Percentiles rank a stretch among this genome's conserved stretches.
phyloP scores from a whole-genome alignment of 441 rosid genomes.

The California macrophylla region DNA sequence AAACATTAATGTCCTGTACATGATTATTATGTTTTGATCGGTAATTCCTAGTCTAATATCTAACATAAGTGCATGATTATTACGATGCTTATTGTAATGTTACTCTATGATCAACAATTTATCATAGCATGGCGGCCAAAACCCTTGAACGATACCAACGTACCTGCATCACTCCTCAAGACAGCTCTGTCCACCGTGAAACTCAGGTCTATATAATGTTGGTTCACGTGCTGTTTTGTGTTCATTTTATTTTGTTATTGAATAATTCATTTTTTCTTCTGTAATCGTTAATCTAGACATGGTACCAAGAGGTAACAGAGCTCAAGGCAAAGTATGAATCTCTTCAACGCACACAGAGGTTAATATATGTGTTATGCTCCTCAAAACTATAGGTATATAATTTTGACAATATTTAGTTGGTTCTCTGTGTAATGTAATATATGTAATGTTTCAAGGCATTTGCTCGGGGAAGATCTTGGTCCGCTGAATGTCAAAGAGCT shows the following conservation, averaged over 20 bases:
- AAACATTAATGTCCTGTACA: no score
- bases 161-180: slow-evolving; percentile 45
- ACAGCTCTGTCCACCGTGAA: slow-evolving; percentile 43
- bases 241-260: no score
- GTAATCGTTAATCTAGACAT: slow-evolving; percentile 26
- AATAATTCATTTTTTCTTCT: neutral
- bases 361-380: neutral
- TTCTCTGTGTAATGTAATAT: no score
- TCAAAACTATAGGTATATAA: no score
- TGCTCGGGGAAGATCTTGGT: slow-evolving; percentile 81
- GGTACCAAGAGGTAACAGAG: slow-evolving; percentile 63
- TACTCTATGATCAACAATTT: neutral
- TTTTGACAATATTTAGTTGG: no score
- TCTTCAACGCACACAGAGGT: slow-evolving; percentile 77
- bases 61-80: no score
- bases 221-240: no score
- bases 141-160: slow-evolving; percentile 71
- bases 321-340: slow-evolving; percentile 62
- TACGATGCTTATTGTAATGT: neutral
- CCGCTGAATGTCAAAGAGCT: slow-evolving; percentile 60
- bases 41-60: no score
- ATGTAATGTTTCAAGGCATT: slow-evolving; percentile 34
- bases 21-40: no score
- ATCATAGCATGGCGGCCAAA: slow-evolving; percentile 31
- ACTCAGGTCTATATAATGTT: slow-evolving; percentile 35